These are phyloP conservation scores for Cicer arietinum DNA, from an alignment of 306 rosid species.

Conservation along the genomic window DNA sequence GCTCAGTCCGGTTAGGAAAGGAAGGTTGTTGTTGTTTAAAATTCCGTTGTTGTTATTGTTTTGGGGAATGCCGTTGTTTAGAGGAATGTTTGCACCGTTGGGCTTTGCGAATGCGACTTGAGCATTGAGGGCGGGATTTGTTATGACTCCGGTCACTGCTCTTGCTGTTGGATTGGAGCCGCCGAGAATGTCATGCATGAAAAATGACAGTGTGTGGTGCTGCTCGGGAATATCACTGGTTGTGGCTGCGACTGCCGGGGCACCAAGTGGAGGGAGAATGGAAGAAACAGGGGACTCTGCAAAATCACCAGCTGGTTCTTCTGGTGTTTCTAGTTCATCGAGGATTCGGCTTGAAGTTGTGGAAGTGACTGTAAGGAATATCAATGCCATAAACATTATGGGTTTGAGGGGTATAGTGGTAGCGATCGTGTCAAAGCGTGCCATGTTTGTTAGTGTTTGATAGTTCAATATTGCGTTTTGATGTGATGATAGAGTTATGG, in stretches of 20 bases:
- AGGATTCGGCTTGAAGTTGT: conserved; percentile 51
- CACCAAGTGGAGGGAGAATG: conserved; percentile 34
- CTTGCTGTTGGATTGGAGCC: conserved; percentile 78
- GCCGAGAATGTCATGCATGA: conserved; percentile 79
- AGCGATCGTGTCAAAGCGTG: conserved; percentile 31
- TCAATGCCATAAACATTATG: conserved; percentile 39
- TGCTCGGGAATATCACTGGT: conserved; percentile 19
- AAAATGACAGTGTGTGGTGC: conserved; percentile 57
- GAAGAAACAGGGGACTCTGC: conserved; percentile 47
- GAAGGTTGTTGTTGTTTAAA: conserved; percentile 78
- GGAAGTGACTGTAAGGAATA: conserved; percentile 44
- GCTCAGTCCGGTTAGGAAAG: conserved; percentile 81
- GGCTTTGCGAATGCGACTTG: conserved; percentile 90
- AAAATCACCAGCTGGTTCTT: conserved; percentile 35
- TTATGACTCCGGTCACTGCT: conserved; percentile 70
- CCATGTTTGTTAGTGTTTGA: conserved; percentile 43
- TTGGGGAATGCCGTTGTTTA: conserved; percentile 64
- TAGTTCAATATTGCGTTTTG: not conserved
- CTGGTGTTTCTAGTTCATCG: conserved; percentile 34
- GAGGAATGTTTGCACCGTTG: conserved; percentile 71
- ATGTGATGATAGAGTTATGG: not conserved
- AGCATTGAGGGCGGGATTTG: conserved; percentile 75
- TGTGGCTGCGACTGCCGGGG: conserved; percentile 35
- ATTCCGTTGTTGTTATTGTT: conserved; percentile 71
- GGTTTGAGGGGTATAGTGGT: conserved; percentile 23